These are phyloP conservation scores for Hypocrella siamensis DNA, from an alignment of 2,329 filamentous ascomycete genomes.

Conservation along the genomic window DNA sequence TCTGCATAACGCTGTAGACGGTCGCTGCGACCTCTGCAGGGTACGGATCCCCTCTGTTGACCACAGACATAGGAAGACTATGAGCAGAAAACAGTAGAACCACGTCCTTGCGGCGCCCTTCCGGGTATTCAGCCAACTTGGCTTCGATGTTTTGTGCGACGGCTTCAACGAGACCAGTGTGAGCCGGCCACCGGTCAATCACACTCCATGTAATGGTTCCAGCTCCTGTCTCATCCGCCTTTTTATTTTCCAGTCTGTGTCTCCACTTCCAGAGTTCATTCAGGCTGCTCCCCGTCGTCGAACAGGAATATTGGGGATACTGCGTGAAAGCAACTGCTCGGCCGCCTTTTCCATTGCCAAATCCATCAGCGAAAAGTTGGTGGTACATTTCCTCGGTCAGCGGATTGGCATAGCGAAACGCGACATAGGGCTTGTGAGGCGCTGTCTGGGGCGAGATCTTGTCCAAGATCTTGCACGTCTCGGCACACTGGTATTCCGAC, in stretches of 20 bases:
- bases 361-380: conserved; percentile 70
- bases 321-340: conserved; percentile 94
- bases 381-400: conserved; percentile 90
- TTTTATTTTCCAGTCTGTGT: conserved; percentile 69
- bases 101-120: conserved; percentile 62
- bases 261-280: conserved; percentile 99
- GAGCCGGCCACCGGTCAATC: conserved; percentile 94
- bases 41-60: conserved; percentile 91
- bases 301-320: conserved; percentile 97
- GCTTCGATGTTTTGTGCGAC: conserved; percentile 87
- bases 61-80: conserved; percentile 90
- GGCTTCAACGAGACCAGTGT: conserved; percentile 76
- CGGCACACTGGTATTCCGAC: conserved; percentile 83
- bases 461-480: conserved; percentile 97
- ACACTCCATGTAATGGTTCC: conserved; percentile 90
- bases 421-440: conserved; percentile 93
- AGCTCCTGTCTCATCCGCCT: conserved; percentile 31
- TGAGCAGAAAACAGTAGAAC: conserved; percentile 90
- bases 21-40: conserved; percentile 91
- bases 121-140: conserved; percentile 69
- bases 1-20: conserved; percentile 91
- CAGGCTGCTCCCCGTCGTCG: conserved; percentile 85
- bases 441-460: conserved; percentile 81
- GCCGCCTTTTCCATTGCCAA: conserved; percentile 78
- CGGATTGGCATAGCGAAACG: conserved; percentile 88